Percentiles rank a stretch among this genome's conserved stretches.
Evolutionary conservation across 208 protist species (phyloP).

Genomic region (Trypanosoma brucei): DNA sequence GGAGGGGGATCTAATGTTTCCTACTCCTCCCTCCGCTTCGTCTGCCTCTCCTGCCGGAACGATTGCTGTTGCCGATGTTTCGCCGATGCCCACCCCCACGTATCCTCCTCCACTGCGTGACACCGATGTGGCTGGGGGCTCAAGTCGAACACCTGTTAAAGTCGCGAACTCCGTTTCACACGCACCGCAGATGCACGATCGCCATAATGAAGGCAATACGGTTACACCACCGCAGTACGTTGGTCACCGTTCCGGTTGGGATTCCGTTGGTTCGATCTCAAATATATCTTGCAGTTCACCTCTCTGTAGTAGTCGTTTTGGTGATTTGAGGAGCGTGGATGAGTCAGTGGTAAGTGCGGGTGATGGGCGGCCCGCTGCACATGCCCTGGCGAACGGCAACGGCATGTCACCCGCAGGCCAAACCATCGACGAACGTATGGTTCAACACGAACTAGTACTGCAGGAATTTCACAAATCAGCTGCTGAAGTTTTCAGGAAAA

Average conservation of each 20-base stretch:
- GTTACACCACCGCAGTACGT: conserved; percentile 7
- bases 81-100: background rate
- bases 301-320: conserved; percentile 42
- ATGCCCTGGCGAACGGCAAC: background rate
- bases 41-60: conserved; percentile 1
- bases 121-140: background rate
- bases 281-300: conserved; percentile 63
- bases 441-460: conserved; percentile 54
- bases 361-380: background rate
- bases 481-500: conserved; percentile 62
- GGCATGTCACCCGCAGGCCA: conserved; percentile 1
- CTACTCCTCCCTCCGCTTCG: conserved; percentile 7
- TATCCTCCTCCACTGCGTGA: background rate
- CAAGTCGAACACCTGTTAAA: background rate
- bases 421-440: conserved; percentile 16
- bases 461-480: conserved; percentile 63
- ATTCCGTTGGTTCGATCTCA: conserved; percentile 63
- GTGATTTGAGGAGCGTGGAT: conserved; percentile 6
- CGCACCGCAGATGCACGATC: conserved; percentile 1
- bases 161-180: background rate
- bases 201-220: background rate
- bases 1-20: background rate
- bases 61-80: background rate
- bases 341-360: background rate
- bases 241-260: conserved; percentile 3